These are phyloP conservation scores for Nasturtium officinale DNA, from an alignment of 345 rosid genomes.

Conservation along the genomic window DNA sequence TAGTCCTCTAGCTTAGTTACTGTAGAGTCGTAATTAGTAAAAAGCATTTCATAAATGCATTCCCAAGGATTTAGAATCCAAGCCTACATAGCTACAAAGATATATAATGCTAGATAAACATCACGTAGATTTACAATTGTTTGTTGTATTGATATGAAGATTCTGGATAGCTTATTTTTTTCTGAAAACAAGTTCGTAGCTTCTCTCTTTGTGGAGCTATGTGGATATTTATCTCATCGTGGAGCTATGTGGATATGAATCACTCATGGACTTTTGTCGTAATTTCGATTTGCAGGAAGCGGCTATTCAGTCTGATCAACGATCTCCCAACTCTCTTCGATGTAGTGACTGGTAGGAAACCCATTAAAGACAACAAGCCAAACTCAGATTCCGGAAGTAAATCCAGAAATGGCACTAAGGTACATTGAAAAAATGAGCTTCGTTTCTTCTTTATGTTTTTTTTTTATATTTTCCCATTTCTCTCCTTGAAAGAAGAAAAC, in stretches of 20 bases:
- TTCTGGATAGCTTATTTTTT: background rate
- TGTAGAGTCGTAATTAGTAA: background rate
- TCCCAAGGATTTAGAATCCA: conserved; percentile 2
- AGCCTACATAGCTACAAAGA: background rate
- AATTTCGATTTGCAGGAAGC: conserved; percentile 64
- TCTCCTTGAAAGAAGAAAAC: background rate
- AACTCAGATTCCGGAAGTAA: conserved; percentile 82
- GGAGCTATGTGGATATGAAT: background rate
- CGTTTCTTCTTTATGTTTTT: background rate
- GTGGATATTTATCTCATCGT: background rate
- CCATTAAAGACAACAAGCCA: conserved; percentile 82
- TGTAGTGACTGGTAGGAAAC: conserved; percentile 91
- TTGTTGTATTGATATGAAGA: conserved; percentile 11
- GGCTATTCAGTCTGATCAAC: conserved; percentile 83
- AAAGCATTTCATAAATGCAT: background rate
- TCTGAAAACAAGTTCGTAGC: background rate
- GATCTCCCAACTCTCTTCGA: conserved; percentile 94
- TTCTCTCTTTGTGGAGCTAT: background rate
- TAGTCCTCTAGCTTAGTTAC: background rate
- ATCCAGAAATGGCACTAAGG: conserved; percentile 70
- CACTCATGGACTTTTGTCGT: conserved; percentile 4
- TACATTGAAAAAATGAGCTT: background rate
- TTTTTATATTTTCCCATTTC: background rate
- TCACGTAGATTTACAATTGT: background rate
- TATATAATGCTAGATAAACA: conserved; percentile 14